Conservation (phyloP, 768 basidiomycete species). For the Brasilioporus rufonigricans region DNA sequence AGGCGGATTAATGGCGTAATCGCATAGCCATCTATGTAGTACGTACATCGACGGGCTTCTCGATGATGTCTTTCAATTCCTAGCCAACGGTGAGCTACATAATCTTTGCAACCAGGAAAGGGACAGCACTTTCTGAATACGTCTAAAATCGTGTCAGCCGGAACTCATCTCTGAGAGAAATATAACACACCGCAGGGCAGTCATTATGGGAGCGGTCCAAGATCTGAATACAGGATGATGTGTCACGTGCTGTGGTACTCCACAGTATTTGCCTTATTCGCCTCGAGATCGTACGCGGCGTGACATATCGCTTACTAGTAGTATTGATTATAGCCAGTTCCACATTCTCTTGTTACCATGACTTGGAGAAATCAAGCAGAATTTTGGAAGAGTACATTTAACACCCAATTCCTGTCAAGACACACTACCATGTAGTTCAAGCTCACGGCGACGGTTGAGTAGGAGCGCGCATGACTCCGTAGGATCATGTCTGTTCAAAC, state of each 20-base stretch:
- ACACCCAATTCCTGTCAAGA: too few relatives aligned
- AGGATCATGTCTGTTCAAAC: too few relatives aligned
- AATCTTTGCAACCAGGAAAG: conserved; percentile 1
- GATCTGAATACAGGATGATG: neutral
- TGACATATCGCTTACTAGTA: too few relatives aligned
- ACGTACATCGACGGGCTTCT: conserved; percentile 63
- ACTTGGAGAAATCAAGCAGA: too few relatives aligned
- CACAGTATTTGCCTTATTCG: too few relatives aligned
- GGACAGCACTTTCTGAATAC: conserved; percentile 66
- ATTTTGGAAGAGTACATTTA: too few relatives aligned
- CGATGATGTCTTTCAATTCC: conserved; percentile 65
- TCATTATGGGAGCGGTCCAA: conserved; percentile 28
- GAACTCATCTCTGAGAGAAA: neutral
- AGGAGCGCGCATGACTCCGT: too few relatives aligned
- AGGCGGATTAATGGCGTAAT: conserved; percentile 9
- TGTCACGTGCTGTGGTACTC: conserved; percentile 17
- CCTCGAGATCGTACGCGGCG: too few relatives aligned
- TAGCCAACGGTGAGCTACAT: conserved; percentile 28
- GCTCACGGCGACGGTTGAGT: too few relatives aligned
- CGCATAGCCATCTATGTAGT: conserved; percentile 12
- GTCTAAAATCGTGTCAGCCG: conserved; percentile 42
- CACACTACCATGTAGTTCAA: too few relatives aligned
- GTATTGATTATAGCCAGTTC: too few relatives aligned
- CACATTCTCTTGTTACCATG: too few relatives aligned
- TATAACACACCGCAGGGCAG: conserved; percentile 36